phyloP scores from a whole-genome alignment of 2,329 filamentous ascomycete species.

The Stemphylium beticola region DNA sequence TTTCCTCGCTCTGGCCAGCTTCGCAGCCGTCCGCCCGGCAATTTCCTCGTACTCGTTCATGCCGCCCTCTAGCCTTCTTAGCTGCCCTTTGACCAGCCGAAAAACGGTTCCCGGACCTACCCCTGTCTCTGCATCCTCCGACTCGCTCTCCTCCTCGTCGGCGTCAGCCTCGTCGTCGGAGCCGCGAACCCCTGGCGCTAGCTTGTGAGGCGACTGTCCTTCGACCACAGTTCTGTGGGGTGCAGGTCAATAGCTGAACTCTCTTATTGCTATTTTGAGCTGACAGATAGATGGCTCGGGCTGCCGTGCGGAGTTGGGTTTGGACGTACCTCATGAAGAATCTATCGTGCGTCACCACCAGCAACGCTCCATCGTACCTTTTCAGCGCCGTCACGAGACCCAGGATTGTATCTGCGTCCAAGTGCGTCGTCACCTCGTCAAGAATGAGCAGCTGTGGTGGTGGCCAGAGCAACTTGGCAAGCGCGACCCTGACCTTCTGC shows the following conservation, averaged over 20 bases:
- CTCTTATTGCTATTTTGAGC: background rate
- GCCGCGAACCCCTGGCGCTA: conserved; percentile 50
- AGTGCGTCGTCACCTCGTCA: conserved; percentile 83
- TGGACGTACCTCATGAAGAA: conserved; percentile 71
- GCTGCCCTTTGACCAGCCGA: conserved; percentile 42
- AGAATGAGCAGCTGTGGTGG: conserved; percentile 75
- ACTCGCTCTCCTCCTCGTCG: conserved; percentile 51
- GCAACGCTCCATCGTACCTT: conserved; percentile 73
- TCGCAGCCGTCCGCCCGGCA: conserved; percentile 39
- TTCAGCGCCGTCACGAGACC: conserved; percentile 71
- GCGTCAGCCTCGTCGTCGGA: conserved; percentile 48
- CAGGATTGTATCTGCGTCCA: conserved; percentile 81
- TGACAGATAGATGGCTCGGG: background rate
- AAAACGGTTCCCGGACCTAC: conserved; percentile 50
- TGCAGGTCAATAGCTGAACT: conserved; percentile 13
- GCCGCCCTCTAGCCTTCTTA: conserved; percentile 45
- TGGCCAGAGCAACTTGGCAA: conserved; percentile 72
- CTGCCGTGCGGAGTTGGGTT: background rate
- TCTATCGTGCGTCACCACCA: conserved; percentile 81
- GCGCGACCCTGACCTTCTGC: conserved; percentile 68
- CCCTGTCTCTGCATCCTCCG: conserved; percentile 55
- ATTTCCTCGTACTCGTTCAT: conserved; percentile 49
- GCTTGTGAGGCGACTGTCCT: conserved; percentile 55
- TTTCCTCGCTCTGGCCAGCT: conserved; percentile 2
- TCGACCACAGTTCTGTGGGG: conserved; percentile 68